Conservation (phyloP, 164 flowering plant species). For the Warburgia ugandensis region DNA sequence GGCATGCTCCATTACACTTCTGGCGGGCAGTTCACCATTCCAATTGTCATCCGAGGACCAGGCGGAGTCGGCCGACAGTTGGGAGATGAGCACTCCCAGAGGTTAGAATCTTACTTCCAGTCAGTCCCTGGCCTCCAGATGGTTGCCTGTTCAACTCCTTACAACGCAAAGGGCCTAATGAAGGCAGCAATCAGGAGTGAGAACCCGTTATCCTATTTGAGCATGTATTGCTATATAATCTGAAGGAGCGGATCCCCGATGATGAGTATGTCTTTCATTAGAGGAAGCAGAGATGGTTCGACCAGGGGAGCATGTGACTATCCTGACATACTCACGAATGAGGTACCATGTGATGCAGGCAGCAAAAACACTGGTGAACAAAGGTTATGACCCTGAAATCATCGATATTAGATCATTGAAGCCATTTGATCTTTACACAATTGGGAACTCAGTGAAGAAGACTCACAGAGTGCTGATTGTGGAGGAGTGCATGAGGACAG, state of each 20-base stretch:
- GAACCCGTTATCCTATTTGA: slow-evolving; percentile 79
- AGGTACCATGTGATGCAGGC: slow-evolving; percentile 96
- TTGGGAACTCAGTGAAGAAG: slow-evolving; percentile 82
- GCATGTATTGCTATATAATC: slow-evolving; percentile 81
- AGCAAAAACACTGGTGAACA: slow-evolving; percentile 79
- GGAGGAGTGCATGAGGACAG: slow-evolving; percentile 94
- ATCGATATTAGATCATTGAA: slow-evolving; percentile 87
- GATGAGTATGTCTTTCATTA: slow-evolving; percentile 67
- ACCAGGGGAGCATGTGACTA: slow-evolving; percentile 84
- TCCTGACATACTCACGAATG: slow-evolving; percentile 85
- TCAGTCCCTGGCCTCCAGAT: slow-evolving; percentile 89
- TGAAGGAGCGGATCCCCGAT: slow-evolving; percentile 84
- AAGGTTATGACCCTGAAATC: slow-evolving; percentile 86
- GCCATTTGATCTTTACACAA: slow-evolving; percentile 76
- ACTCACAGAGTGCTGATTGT: slow-evolving; percentile 82
- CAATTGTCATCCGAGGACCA: slow-evolving; percentile 81
- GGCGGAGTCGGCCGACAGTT: slow-evolving; percentile 93
- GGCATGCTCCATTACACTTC: slow-evolving; percentile 97
- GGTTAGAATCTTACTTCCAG: slow-evolving; percentile 85
- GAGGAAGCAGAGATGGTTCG: slow-evolving; percentile 97
- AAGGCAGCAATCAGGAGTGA: slow-evolving; percentile 90
- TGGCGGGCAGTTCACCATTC: slow-evolving; percentile 86
- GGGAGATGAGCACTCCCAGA: slow-evolving; percentile 89
- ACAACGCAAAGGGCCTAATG: slow-evolving; percentile 91
- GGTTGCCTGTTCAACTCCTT: slow-evolving; percentile 95